Evolutionary conservation across 257 asterid species (phyloP).

Genomic region (Cinchona pubescens): DNA sequence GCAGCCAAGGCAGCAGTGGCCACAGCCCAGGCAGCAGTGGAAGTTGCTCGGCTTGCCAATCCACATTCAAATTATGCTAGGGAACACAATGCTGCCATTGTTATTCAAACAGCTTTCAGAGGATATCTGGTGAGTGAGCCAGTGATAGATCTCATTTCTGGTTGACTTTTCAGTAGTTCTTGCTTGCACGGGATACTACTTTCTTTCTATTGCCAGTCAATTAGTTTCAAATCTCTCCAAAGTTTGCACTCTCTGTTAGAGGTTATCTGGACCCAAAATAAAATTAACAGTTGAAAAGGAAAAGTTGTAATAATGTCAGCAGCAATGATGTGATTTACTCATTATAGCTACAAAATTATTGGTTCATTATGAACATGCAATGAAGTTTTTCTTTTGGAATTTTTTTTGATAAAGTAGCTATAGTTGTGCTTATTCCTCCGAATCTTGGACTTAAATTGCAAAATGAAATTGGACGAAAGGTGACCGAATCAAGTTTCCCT

Average conservation of each 20-base stretch:
- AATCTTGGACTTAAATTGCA: not conserved
- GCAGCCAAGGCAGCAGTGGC: constrained; percentile 42
- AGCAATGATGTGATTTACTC: not conserved
- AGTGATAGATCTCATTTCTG: not conserved
- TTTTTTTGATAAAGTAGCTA: too few relatives aligned
- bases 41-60: constrained; percentile 30
- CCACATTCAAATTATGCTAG: constrained; percentile 13
- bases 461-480: not conserved
- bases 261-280: not conserved
- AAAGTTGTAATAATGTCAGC: not conserved
- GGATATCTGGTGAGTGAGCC: constrained; percentile 37
- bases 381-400: not conserved
- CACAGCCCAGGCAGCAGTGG: constrained; percentile 31
- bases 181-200: too few relatives aligned
- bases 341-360: too few relatives aligned
- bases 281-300: not conserved
- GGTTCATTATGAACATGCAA: not conserved
- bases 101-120: constrained; percentile 43
- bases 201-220: too few relatives aligned
- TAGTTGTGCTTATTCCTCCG: too few relatives aligned
- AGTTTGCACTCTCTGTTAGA: not conserved
- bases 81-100: constrained; percentile 29
- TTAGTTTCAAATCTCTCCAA: not conserved
- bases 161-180: not conserved
- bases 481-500: not conserved